These are phyloP conservation scores for Biancaea sappan DNA, from an alignment of 306 rosid species.

Conservation along the genomic window DNA sequence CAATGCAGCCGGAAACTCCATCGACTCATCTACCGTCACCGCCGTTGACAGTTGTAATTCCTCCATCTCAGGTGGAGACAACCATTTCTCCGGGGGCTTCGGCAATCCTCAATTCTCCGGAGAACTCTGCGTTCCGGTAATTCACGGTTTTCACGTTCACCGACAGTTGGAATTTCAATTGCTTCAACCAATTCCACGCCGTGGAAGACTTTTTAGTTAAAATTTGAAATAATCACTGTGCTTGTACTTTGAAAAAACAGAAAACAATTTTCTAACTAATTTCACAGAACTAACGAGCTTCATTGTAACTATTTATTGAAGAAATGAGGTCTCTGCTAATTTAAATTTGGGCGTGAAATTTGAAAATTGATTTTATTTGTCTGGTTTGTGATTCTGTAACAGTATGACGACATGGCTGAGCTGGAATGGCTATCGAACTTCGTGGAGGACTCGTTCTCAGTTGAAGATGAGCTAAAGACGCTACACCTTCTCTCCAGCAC, in stretches of 20 bases:
- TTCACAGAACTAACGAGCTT: background rate
- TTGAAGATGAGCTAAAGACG: slow-evolving; percentile 68
- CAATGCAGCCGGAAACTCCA: slow-evolving; percentile 64
- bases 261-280: background rate
- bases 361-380: slow-evolving; percentile 8
- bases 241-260: too few species aligned
- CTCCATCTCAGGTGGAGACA: slow-evolving; percentile 61
- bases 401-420: slow-evolving; percentile 89
- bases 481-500: slow-evolving; percentile 57
- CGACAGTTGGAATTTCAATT: background rate
- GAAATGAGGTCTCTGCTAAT: background rate
- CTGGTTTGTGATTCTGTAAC: slow-evolving; percentile 27
- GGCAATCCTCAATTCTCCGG: slow-evolving; percentile 69
- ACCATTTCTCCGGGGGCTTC: slow-evolving; percentile 55
- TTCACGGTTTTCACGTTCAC: background rate
- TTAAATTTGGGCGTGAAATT: background rate
- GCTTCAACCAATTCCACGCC: background rate
- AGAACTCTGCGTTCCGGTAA: slow-evolving; percentile 87
- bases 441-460: slow-evolving; percentile 89
- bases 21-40: slow-evolving; percentile 67
- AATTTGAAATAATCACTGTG: background rate
- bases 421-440: slow-evolving; percentile 97
- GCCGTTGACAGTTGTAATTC: slow-evolving; percentile 81
- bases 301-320: background rate
- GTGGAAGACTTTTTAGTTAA: background rate